A percentile compares a stretch with the other conserved stretches of the same genome.
phyloP scores from a whole-genome alignment of 305 asterid species.

The Rubia occidens region DNA sequence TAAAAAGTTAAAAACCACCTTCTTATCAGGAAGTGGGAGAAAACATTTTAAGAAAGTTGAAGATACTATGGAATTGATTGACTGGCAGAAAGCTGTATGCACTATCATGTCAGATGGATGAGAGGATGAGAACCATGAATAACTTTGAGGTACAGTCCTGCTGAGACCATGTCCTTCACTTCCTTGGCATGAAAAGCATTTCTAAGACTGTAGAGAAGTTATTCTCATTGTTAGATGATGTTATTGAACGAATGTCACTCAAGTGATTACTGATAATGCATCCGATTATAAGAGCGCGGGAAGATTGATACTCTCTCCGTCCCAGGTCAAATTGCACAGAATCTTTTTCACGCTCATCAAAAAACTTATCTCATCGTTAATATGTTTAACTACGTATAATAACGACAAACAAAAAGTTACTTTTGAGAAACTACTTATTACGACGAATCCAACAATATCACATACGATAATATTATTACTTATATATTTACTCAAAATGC shows the following conservation, averaged over 20 bases:
- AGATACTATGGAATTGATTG: neutral
- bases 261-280: neutral
- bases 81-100: neutral
- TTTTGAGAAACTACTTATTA: too few relatives aligned
- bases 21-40: neutral
- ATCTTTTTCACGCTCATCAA: too few relatives aligned
- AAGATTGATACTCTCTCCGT: neutral
- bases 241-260: neutral
- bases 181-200: neutral
- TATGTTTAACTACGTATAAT: too few relatives aligned
- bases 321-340: too few relatives aligned
- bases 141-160: neutral
- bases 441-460: too few relatives aligned
- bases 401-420: too few relatives aligned
- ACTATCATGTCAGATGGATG: neutral
- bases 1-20: neutral
- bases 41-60: neutral
- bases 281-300: neutral
- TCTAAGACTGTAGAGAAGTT: neutral
- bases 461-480: too few relatives aligned
- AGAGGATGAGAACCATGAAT: neutral
- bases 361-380: too few relatives aligned
- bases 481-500: too few relatives aligned
- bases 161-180: neutral
- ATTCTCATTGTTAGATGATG: neutral